phyloP scores from a whole-genome alignment of 129 eudicot genomes.

The Glebionis coronaria region DNA sequence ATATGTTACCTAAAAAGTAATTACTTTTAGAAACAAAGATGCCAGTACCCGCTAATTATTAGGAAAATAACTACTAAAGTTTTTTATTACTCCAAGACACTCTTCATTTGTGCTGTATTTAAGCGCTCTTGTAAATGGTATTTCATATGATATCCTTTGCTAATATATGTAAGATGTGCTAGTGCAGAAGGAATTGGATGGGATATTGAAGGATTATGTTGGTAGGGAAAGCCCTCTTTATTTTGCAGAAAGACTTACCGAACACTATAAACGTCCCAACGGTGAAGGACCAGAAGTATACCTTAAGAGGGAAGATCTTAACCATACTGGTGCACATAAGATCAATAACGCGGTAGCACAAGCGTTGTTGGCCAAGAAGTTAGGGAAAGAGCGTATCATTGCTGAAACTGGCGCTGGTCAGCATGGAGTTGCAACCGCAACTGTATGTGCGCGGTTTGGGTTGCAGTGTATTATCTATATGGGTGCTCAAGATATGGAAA shows the following conservation, averaged over 20 bases:
- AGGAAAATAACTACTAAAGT: not conserved
- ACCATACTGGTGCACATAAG: constrained; percentile 90
- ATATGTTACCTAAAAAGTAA: not conserved
- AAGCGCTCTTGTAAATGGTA: not conserved
- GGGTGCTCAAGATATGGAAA: constrained; percentile 98
- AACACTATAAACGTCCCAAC: constrained; percentile 69
- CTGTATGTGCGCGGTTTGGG: constrained; percentile 90
- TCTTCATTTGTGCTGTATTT: not conserved
- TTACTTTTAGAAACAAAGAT: not conserved
- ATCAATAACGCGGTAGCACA: constrained; percentile 88
- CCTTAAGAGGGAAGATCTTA: constrained; percentile 88
- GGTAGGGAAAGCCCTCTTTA: constrained; percentile 91
- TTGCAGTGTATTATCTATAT: constrained; percentile 72
- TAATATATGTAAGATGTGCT: not conserved
- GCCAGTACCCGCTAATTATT: not conserved
- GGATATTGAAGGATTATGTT: constrained; percentile 76
- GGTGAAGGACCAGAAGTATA: constrained; percentile 85
- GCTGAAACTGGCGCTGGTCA: constrained; percentile 99
- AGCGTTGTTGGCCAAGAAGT: constrained; percentile 75
- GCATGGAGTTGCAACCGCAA: constrained; percentile 95
- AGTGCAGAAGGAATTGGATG: constrained; percentile 76
- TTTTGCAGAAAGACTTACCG: constrained; percentile 84
- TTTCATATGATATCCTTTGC: not conserved
- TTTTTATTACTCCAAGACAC: not conserved
- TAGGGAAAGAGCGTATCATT: constrained; percentile 70